Evolutionary conservation across 2,329 filamentous ascomycete genomes (phyloP).

Genomic region (Fusarium piperis): DNA sequence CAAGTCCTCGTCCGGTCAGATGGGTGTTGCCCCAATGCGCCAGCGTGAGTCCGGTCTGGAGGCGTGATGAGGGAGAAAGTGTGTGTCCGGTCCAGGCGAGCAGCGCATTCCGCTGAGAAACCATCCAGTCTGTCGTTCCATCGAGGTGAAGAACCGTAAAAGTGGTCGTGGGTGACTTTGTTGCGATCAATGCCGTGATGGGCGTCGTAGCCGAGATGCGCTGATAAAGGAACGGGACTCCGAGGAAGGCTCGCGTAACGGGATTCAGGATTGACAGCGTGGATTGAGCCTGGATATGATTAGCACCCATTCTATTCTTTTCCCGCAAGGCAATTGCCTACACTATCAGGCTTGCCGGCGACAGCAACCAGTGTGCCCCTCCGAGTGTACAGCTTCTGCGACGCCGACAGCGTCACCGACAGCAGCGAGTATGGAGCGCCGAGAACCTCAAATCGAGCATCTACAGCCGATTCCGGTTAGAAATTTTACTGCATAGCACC

Average conservation of each 20-base stretch:
- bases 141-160: conserved; percentile 91
- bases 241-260: conserved; percentile 79
- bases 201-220: conserved; percentile 87
- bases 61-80: conserved; percentile 76
- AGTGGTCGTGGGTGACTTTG: conserved; percentile 85
- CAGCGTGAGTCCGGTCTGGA: conserved; percentile 79
- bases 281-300: conserved; percentile 74
- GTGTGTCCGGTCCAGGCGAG: conserved; percentile 98
- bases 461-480: conserved; percentile 58
- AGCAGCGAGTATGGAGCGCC: conserved; percentile 93
- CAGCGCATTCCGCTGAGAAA: conserved; percentile 85
- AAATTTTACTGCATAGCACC: not conserved
- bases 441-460: conserved; percentile 94
- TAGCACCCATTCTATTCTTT: not conserved
- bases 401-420: conserved; percentile 91
- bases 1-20: conserved; percentile 86
- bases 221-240: conserved; percentile 96
- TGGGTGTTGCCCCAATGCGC: conserved; percentile 93
- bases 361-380: conserved; percentile 91
- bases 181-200: conserved; percentile 87
- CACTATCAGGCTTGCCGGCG: conserved; percentile 90
- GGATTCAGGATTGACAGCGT: conserved; percentile 89
- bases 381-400: conserved; percentile 91
- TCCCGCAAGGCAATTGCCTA: conserved; percentile 48
- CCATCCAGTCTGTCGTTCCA: conserved; percentile 94